These are phyloP conservation scores for Fraxinus excelsior DNA, from an alignment of 257 asterid species.

Conservation along the genomic window DNA sequence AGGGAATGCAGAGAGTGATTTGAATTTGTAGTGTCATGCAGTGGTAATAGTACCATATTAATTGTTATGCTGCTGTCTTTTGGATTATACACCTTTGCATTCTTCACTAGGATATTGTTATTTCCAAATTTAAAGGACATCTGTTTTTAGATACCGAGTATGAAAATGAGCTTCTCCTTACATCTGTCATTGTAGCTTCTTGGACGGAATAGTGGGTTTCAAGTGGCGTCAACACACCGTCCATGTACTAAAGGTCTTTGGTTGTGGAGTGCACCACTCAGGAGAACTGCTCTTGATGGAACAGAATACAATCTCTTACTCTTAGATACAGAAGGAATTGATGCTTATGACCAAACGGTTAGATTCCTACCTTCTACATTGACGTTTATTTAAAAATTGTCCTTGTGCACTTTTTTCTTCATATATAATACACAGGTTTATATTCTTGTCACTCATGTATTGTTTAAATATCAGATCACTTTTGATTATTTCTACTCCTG, in stretches of 20 bases:
- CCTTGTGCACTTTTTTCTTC: conserved; percentile 2
- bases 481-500: background rate
- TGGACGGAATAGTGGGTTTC: conserved; percentile 98
- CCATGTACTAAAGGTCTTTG: conserved; percentile 99
- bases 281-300: conserved; percentile 94
- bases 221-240: conserved; percentile 95
- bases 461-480: background rate
- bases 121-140: background rate
- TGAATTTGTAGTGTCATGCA: background rate
- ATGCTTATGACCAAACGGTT: conserved; percentile 99
- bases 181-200: conserved; percentile 65
- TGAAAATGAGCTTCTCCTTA: conserved; percentile 15
- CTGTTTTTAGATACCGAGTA: background rate
- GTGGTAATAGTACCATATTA: background rate
- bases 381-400: background rate
- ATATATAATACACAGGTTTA: background rate
- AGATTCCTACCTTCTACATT: conserved; percentile 36
- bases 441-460: background rate
- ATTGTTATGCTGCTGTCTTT: background rate
- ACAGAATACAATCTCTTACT: conserved; percentile 92
- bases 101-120: background rate
- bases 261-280: conserved; percentile 95
- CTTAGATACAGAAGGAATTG: conserved; percentile 95
- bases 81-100: background rate
- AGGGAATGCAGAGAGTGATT: background rate